Base-by-base conservation (phyloP, 1,284 basidiomycete species). In the Malassezia globosa region DNA sequence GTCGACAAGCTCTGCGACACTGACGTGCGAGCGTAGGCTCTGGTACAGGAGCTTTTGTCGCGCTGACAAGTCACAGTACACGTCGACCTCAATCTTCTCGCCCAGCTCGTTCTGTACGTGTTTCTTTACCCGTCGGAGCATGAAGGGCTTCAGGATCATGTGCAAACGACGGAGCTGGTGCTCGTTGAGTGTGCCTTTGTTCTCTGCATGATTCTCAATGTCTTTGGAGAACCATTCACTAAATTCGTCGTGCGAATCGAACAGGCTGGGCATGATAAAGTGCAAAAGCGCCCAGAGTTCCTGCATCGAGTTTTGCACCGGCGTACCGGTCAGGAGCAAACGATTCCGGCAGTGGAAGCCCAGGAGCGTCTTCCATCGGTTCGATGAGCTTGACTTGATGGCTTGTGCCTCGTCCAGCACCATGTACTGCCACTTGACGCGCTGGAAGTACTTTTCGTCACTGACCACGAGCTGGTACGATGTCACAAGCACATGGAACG, bases 181-280 rank as follows among this genome's bases (percentile, higher is more conserved):
- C 69, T 95, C 90, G 71, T 95, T 96, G 61, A 97, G 78, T 60
- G 83, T 84, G 26, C 70, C 71, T 71, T 89, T 89, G 74, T 88
- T 86, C 21, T 75, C 75, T 78, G 77, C 88, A 37, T 73, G 73
- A 69, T 85, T 90, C 76, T 97, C 94, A 51, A 97, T 96, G 68
- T 97, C 94, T 73, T 96, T 96, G 21, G 92, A 95, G 75, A 99
- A 99, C 94, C 94, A 99, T 73, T 97, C 94, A 71, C 86, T 89
- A 76, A 99, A 99, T 75, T 99, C 94, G 68, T 97, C 90, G 69
- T 97, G 92, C 27, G 90, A 96, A 73, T 97, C 94, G 73, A 99
- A 99, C 45, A 99, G 76, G 68, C 85, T 90, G 1, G 94, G 94
- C 94, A 99, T 99, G 76, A 99, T 97, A 75, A 99, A 99, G 73